Base-by-base conservation (phyloP, 1,284 basidiomycete species). In the Vanrija humicola region DNA sequence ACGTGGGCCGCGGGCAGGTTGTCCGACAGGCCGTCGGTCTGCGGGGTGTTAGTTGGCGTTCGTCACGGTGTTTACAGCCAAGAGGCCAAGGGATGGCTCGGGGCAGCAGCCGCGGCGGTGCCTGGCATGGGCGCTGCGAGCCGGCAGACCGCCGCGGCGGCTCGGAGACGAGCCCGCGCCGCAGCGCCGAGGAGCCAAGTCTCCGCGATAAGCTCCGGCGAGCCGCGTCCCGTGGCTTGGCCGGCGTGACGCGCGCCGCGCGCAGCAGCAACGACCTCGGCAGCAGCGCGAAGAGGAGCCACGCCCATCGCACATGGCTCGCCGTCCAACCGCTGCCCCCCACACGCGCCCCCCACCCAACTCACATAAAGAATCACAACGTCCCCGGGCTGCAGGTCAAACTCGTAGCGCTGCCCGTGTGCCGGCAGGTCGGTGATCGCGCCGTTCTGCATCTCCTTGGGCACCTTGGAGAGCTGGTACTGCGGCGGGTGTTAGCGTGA, bases 1-100 rank as follows among this genome's bases (percentile, higher is more conserved):
- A 77, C 61, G 56, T 79, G 76, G 28, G 69, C 56, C 6, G 69
- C 58, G 40, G 77, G 78, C 43, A 81, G 75, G 64, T 83, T 83
- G 64, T 83, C 82, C 43, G 74, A 75, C 43, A 82, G 68, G 0
- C 82, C 82, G 63, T 83, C 82, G n/a, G 81, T 82, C 66, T 77
- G 60, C 28, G 38, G 26, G 58, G 43, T 42, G 38, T 46, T 55
- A 54, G 62, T 8, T 5, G 26, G 26, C 8, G 26, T 23, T 23
- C 21, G 21, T 23, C 21, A 23, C 21, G 21, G 21, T 47, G 34
- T 14, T 34, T 34, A 7, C 34, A 12, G 9, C 34, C 34, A 38
- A 42, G 21, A 58, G 34, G 40, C 29, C 42, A 40, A 38, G 16
- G 21, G 21, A 23, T 2, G 21, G 21, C 21, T 29, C 14, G 10